These are phyloP conservation scores for Fraxinus sp. DNA, from an alignment of 305 asterid genomes.

Conservation along the genomic window DNA sequence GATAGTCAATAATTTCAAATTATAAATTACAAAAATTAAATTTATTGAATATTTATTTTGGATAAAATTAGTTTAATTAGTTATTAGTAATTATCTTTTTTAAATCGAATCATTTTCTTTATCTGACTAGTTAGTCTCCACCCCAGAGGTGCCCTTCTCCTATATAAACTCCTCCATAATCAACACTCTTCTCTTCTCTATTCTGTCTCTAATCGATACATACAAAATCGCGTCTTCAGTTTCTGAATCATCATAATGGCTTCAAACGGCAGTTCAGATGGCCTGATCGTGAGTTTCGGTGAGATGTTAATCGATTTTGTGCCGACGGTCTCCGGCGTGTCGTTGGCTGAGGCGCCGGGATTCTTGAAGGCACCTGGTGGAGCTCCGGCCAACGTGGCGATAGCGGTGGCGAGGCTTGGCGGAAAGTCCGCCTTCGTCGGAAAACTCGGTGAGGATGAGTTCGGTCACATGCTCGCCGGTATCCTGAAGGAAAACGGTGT, in stretches of 20 bases:
- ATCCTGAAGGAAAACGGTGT: constrained; percentile 74
- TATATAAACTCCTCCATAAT: neutral
- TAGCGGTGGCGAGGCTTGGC: constrained; percentile 75
- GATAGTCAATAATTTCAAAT: neutral
- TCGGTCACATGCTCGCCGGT: constrained; percentile 88
- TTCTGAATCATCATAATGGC: neutral
- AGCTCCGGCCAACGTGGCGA: constrained; percentile 78
- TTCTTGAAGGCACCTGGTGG: constrained; percentile 88
- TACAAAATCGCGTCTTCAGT: neutral
- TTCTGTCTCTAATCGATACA: neutral
- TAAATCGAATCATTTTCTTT: neutral
- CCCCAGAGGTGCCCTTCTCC: neutral
- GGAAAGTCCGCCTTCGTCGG: constrained; percentile 79
- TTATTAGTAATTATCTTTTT: neutral
- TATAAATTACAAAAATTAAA: too few species aligned
- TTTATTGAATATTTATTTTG: too few species aligned
- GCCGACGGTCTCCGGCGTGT: constrained; percentile 84
- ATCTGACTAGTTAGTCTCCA: neutral
- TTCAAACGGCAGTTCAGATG: neutral
- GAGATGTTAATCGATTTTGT: constrained; percentile 89
- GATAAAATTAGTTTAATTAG: too few species aligned
- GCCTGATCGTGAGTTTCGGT: constrained; percentile 63
- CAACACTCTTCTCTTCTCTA: neutral
- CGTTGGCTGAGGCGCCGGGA: constrained; percentile 79
- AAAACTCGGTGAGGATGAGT: constrained; percentile 83